Evolutionary conservation across 352 stramenopile genomes (phyloP), one percentile per base, ranked within the genome.

Genomic region (Pythium phragmiticola): DNA sequence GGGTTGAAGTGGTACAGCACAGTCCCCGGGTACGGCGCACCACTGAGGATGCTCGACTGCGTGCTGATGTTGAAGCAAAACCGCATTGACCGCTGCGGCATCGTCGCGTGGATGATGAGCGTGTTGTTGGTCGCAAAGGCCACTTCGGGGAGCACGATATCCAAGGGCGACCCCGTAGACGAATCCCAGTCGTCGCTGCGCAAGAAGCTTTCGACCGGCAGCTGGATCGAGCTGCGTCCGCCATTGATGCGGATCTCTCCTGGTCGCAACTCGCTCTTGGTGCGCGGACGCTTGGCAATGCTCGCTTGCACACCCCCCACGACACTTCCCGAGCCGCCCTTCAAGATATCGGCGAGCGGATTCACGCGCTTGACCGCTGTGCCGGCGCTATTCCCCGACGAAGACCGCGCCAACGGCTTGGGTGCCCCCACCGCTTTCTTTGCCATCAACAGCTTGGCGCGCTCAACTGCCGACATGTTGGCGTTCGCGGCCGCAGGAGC

Each of bases 61-160:
- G 83, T 92, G 66, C 76, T 87, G 39, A 94, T 71, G 63, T 92
- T 94, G 56, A 94, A 86, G 52, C 84, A 91, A 63, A 76, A 94
- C 12, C 82, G 77, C 11, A 75, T 77, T 17, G 83, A 88, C 21
- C 78, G 71, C 26, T 72, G 54, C 2, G 82, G 82, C 60, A 94
- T 75, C 12, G 81, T 92, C 21, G 78, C 83, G 60, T 94, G 82
- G 19, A 94, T 80, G 57, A 94, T 85, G 33, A 94, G 72, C 72
- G 85, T 94, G 70, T 94, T 94, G 57, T 94, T 94, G 37, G 85
- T 91, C 6, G 78, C 78, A 54, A 94, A 92, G 8, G 82, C 85
- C 8, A 89, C 75, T 68, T 91, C 83, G 0, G 85, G 78, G 1
- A 94, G 74, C 49, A 88, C 78, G 11, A 94, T 60, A 56, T 89